Conservation (phyloP, 2,329 filamentous ascomycete species). For the Fusarium sp. region DNA sequence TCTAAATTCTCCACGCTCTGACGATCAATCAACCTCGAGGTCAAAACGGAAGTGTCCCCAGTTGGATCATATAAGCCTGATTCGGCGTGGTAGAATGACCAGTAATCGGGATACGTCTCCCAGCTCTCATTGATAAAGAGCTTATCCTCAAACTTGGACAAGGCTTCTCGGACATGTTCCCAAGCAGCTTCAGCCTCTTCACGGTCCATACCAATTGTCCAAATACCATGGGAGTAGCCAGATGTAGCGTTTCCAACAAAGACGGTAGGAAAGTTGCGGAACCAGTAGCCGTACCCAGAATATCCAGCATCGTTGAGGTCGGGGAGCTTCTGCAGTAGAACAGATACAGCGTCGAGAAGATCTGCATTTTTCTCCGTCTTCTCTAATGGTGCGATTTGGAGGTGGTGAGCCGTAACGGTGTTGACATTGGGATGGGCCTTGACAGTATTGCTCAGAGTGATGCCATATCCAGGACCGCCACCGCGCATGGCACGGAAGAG, state of each 20-base stretch:
- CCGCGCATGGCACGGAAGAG: constrained; percentile 29
- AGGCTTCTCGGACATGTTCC: constrained; percentile 4
- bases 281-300: constrained; percentile 29
- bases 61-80: constrained; percentile 15
- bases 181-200: constrained; percentile 15
- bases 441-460: constrained; percentile 27
- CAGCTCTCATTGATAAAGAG: constrained; percentile 29
- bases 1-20: not conserved
- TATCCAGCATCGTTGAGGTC: constrained; percentile 34
- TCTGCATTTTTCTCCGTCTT: constrained; percentile 23
- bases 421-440: constrained; percentile 26
- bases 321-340: constrained; percentile 7
- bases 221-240: constrained; percentile 22
- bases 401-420: constrained; percentile 12
- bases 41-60: constrained; percentile 14
- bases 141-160: constrained; percentile 16
- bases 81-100: constrained; percentile 23
- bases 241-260: constrained; percentile 30
- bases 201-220: not conserved
- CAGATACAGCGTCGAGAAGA: constrained; percentile 10
- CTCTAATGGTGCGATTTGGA: constrained; percentile 5
- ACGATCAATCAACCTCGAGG: constrained; percentile 16
- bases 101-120: constrained; percentile 24
- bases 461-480: constrained; percentile 22
- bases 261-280: constrained; percentile 11